phyloP scores from a whole-genome alignment of 352 stramenopile genomes.

The Phytophthora fragariaefolia region DNA sequence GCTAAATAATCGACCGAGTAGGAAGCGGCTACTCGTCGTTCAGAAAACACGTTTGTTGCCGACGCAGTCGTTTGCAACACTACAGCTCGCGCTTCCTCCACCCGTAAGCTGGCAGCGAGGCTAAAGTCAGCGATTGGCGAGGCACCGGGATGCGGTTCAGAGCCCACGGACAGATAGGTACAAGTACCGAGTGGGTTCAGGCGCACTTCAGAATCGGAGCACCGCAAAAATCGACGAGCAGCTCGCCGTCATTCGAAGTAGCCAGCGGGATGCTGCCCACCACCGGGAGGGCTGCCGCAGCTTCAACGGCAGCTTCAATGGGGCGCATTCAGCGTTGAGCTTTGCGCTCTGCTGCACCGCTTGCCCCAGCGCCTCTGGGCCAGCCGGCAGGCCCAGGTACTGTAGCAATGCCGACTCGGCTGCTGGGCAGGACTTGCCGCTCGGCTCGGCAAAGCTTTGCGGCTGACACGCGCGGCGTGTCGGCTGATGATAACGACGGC shows the following conservation, averaged over 20 bases:
- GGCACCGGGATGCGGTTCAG: constrained; percentile 3
- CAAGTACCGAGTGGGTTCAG: constrained; percentile 1
- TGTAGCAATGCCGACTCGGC: too few species aligned
- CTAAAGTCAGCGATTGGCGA: too few species aligned
- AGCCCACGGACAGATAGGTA: background rate
- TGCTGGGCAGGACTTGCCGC: too few species aligned
- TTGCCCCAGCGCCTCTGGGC: too few species aligned
- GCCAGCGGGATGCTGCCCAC: constrained; percentile 27
- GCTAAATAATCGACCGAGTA: too few species aligned
- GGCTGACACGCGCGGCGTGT: background rate
- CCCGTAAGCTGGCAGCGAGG: too few species aligned
- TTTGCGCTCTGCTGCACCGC: background rate
- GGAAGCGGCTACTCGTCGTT: too few species aligned
- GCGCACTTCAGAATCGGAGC: constrained; percentile 27
- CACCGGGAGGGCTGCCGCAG: constrained; percentile 16
- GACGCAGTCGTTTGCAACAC: too few species aligned
- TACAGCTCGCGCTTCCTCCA: too few species aligned
- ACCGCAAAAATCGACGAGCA: constrained; percentile 30
- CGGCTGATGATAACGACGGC: constrained; percentile 24
- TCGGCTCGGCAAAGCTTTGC: background rate
- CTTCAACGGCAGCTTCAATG: constrained; percentile 19
- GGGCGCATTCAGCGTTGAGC: background rate
- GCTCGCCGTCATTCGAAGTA: background rate
- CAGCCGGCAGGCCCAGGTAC: too few species aligned
- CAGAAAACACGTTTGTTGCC: too few species aligned